Evolutionary conservation across 768 basidiomycete species (phyloP), one percentile per base, ranked within the genome.

Genomic region (Cystofilobasidium macerans): DNA sequence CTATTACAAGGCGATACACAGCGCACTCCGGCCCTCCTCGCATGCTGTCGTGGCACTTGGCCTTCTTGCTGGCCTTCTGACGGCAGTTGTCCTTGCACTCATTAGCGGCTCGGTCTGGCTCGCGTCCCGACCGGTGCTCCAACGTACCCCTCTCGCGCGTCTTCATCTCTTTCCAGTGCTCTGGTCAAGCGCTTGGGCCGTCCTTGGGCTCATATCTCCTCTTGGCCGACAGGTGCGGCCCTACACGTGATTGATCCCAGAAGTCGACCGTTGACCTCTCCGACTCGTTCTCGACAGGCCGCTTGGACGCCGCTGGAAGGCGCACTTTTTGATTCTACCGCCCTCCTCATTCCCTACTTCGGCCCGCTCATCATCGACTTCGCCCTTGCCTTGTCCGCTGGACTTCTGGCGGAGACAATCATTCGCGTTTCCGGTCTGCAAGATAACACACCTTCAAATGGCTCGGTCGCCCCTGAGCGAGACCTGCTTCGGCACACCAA

Each of bases 281-380:
- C n/a, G 28, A 0, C 20, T 61, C 28, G 32, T n/a, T 8, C 42
- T 3, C 3, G 26, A 30, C 40, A 64, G 62, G 62, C 47, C 20
- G 26, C 48, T 4, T 64, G 62, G 62, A 64, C 62, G 11, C 56
- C 56, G 22, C 30, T 45, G 24, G 18, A 35, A 11, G 63, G 63
- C 56, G 30, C 58, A 30, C n/a, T 64, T 16, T 58, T 64, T 33
- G 63, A 64, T 6, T 58, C 54, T 7, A 28, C 32, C 26, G 11
- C 18, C 13, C 56, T 56, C 2, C 42, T 58, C 32, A 11, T 58
- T 36, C 32, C 30, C 18, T 14, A 57, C 30, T n/a, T 45, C 3
- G 63, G 63, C 4, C 56, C 56, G 11, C 22, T 33, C 4, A 24
- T 18, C 1, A 30, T 64, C 56, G 63, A 64, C 32, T 30, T 64